These are phyloP conservation scores for Vaccinium corymbosum DNA, from an alignment of 148 eudicot species.

Conservation along the genomic window DNA sequence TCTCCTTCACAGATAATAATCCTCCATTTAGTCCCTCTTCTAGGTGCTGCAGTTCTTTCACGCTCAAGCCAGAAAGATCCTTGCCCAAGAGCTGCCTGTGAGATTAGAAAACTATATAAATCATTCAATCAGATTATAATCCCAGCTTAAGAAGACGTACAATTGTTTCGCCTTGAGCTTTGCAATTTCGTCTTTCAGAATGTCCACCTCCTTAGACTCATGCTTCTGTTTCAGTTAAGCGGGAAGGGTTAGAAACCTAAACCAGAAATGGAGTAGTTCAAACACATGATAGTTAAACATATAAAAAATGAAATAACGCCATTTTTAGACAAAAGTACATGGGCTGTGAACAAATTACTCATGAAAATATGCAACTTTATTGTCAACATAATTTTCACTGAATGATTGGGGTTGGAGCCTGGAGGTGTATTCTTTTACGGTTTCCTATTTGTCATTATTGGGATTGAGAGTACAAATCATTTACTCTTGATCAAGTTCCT, in stretches of 20 bases:
- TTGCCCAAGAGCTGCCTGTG: constrained; percentile 68
- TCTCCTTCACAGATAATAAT: constrained; percentile 58
- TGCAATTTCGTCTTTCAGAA: constrained; percentile 46
- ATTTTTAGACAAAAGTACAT: background rate
- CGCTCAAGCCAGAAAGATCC: constrained; percentile 50
- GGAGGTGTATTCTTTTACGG: background rate
- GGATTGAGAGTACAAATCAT: background rate
- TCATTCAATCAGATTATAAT: background rate
- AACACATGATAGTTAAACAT: background rate
- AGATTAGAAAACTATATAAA: background rate
- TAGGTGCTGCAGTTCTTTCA: constrained; percentile 52
- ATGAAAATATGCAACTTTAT: background rate
- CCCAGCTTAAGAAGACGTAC: constrained; percentile 27
- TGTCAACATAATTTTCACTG: background rate
- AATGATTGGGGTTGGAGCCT: background rate
- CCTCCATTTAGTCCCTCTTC: constrained; percentile 66
- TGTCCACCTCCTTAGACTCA: constrained; percentile 42
- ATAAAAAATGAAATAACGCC: background rate
- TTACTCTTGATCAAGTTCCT: background rate
- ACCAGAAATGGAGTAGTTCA: background rate
- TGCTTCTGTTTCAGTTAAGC: constrained; percentile 27
- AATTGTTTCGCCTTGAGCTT: constrained; percentile 42
- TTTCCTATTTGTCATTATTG: background rate
- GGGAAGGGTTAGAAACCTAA: background rate
- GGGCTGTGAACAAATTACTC: background rate